Evolutionary conservation across 2,329 filamentous ascomycete species (phyloP), one percentile per base, ranked within the genome.

Genomic region (Colletotrichum horii): DNA sequence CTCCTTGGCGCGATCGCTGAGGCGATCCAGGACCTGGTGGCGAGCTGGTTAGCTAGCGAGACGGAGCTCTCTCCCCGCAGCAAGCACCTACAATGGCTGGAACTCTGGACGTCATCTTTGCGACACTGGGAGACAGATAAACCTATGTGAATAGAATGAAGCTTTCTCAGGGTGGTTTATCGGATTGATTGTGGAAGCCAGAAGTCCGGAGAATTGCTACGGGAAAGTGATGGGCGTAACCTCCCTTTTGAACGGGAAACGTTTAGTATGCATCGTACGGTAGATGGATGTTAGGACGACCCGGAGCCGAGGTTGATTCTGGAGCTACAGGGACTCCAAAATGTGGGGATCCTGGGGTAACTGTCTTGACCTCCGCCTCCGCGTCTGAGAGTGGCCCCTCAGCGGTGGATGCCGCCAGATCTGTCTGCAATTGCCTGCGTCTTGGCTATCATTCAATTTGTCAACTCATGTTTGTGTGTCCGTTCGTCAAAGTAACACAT

Each of bases 1-100:
- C 89, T 94, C 93, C 87, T 94, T 95, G 68, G 96, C 96, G 81
- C 92, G 90, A 76, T 97, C 95, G 87, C 95, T 97, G 79, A 98
- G 95, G 84, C 89, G 88, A 80, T 89, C 81, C 71, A 84, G 82
- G 71, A 87, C 88, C 89, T 90, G 73, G 19, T 34, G 62, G 26
- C 64, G 34, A 16, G 43, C 22, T 32, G 19, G 30, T 75, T 67
- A 76, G 70, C 74, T 34, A 60, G 43, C 32, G 66, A 64, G 32
- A 65, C 43, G 11, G 43, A 30, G 70, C 56, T 69, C 22, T 43
- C 36, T 43, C 74, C 71, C 71, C 48, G 71, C 65, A 66, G 30
- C 61, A 4, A 43, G 26, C 26, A 76, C 79, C 73, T 72, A 80
- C 79, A 38, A 80, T 80, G 64, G 78, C 78, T 66, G 79, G 79